These are phyloP conservation scores for Somion occarium DNA, from an alignment of 1,284 basidiomycete species.

Conservation along the genomic window DNA sequence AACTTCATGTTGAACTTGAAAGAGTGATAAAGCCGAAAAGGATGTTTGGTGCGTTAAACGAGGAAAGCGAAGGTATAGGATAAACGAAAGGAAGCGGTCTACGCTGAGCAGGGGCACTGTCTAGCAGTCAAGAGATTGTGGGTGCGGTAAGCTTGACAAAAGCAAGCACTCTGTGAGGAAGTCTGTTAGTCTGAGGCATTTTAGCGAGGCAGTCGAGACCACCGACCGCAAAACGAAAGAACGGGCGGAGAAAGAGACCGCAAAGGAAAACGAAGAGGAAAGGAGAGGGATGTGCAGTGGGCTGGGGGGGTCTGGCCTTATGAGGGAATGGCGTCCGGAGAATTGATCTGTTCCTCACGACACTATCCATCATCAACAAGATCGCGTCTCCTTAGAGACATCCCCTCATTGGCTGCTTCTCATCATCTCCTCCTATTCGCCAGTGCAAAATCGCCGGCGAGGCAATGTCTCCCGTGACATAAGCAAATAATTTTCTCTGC, in stretches of 20 bases:
- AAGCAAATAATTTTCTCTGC: not conserved
- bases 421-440: constrained; percentile 14
- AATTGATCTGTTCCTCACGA: constrained; percentile 20
- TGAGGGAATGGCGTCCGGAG: constrained; percentile 18
- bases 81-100: constrained; percentile 56
- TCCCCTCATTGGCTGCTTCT: constrained; percentile 22
- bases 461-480: not conserved
- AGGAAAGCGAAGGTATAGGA: constrained; percentile 32
- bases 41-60: constrained; percentile 24
- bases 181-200: constrained; percentile 18
- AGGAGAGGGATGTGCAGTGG: constrained; percentile 22
- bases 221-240: constrained; percentile 12
- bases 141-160: constrained; percentile 29
- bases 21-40: constrained; percentile 15
- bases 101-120: constrained; percentile 45
- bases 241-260: constrained; percentile 30
- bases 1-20: constrained; percentile 51
- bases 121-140: constrained; percentile 27
- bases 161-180: constrained; percentile 26
- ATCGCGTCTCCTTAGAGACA: constrained; percentile 34
- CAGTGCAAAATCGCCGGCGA: not conserved
- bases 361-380: constrained; percentile 23
- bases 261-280: constrained; percentile 37
- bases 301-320: constrained; percentile 27
- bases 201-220: not conserved